Conservation (phyloP, 2,329 filamentous ascomycete genomes). For the Tolypocladium guangdongense region DNA sequence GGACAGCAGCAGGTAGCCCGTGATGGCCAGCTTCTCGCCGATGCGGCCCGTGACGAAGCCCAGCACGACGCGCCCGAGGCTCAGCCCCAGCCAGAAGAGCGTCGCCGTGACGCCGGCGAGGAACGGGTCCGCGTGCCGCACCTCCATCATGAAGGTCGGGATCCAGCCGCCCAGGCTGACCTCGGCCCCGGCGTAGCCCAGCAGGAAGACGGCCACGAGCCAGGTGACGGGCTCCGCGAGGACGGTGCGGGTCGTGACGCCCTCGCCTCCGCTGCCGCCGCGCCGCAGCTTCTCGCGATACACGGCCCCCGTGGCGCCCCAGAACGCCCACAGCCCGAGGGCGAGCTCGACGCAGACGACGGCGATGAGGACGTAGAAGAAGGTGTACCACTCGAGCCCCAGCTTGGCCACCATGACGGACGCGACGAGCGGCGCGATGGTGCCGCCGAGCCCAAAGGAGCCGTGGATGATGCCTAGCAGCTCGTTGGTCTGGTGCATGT, state of each 20-base stretch:
- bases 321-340: conserved; percentile 46
- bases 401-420: conserved; percentile 61
- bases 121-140: conserved; percentile 58
- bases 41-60: conserved; percentile 66
- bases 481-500: conserved; percentile 63
- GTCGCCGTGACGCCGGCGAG: conserved; percentile 65
- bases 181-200: conserved; percentile 71
- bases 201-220: conserved; percentile 62
- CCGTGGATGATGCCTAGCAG: conserved; percentile 63
- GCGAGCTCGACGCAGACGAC: conserved; percentile 44
- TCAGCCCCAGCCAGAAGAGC: conserved; percentile 77
- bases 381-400: conserved; percentile 55
- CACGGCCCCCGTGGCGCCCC: conserved; percentile 44
- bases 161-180: conserved; percentile 70
- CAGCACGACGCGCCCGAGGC: conserved; percentile 58
- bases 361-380: conserved; percentile 65
- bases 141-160: conserved; percentile 75
- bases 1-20: conserved; percentile 51
- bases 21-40: conserved; percentile 58
- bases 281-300: conserved; percentile 30
- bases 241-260: conserved; percentile 31
- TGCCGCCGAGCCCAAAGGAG: conserved; percentile 61
- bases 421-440: conserved; percentile 57
- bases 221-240: conserved; percentile 51
- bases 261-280: conserved; percentile 20